A percentile compares a stretch with the other conserved stretches of the same genome.
Conservation (phyloP, 2,329 filamentous ascomycete species). For the Dactylellina leptospora region DNA sequence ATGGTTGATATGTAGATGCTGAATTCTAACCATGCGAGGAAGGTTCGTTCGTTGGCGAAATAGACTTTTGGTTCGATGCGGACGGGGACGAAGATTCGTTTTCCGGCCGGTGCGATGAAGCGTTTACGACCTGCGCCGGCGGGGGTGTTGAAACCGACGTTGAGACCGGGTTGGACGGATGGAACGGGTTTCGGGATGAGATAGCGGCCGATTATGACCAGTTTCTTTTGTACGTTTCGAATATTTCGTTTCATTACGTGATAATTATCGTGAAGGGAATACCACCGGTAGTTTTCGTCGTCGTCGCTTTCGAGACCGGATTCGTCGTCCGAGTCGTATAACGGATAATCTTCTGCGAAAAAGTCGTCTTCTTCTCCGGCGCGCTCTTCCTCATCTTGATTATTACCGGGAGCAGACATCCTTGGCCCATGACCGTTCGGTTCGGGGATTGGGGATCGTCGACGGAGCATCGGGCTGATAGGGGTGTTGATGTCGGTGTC, state of each 20-base stretch:
- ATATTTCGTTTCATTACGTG: slow-evolving; percentile 29
- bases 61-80: slow-evolving; percentile 97
- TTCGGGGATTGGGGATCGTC: slow-evolving; percentile 28
- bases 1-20: slow-evolving; percentile 92
- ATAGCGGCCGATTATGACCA: slow-evolving; percentile 45
- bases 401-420: slow-evolving; percentile 11
- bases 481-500: slow-evolving; percentile 68
- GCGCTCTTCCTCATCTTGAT: slow-evolving; percentile 59
- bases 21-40: slow-evolving; percentile 96
- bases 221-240: slow-evolving; percentile 41
- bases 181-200: slow-evolving; percentile 43
- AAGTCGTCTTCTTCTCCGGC: slow-evolving; percentile 43
- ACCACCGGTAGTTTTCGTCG: slow-evolving; percentile 40
- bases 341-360: slow-evolving; percentile 44
- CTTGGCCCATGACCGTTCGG: background rate
- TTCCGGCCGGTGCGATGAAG: slow-evolving; percentile 69
- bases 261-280: slow-evolving; percentile 40
- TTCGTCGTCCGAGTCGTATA: slow-evolving; percentile 46
- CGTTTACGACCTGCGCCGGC: slow-evolving; percentile 55
- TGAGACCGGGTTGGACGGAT: slow-evolving; percentile 36
- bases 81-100: slow-evolving; percentile 84
- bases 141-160: slow-evolving; percentile 49
- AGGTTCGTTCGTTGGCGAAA: slow-evolving; percentile 94
- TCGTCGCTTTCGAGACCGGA: slow-evolving; percentile 47
- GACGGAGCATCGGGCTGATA: slow-evolving; percentile 23